These are phyloP conservation scores for Metarhizium robertsii DNA, from an alignment of 2,329 filamentous ascomycete genomes.

Conservation along the genomic window DNA sequence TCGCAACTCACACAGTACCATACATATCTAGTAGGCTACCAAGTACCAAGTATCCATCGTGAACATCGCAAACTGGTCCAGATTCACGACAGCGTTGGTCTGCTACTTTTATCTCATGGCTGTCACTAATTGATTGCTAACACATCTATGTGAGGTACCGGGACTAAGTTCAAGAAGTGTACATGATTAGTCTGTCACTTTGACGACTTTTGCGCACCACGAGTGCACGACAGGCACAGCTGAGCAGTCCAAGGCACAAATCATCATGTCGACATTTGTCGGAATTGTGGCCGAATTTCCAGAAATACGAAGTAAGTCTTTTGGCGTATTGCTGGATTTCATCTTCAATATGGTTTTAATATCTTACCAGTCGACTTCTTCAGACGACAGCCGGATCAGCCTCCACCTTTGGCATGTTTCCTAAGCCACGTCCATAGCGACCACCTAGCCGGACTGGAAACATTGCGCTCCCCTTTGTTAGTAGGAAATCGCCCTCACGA, in stretches of 20 bases:
- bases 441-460: slow-evolving; percentile 74
- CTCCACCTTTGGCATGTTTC: slow-evolving; percentile 71
- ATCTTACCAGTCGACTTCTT: slow-evolving; percentile 66
- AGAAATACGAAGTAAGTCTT: slow-evolving; percentile 53
- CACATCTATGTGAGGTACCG: not conserved
- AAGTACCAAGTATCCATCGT: not conserved
- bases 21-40: too few relatives aligned
- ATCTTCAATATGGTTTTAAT: not conserved
- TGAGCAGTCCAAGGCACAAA: not conserved
- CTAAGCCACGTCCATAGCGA: slow-evolving; percentile 90
- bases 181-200: not conserved
- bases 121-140: not conserved
- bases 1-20: too few relatives aligned
- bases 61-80: not conserved
- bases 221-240: not conserved
- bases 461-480: slow-evolving; percentile 64
- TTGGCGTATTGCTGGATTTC: not conserved
- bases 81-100: not conserved
- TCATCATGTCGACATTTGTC: slow-evolving; percentile 66
- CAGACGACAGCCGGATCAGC: slow-evolving; percentile 41
- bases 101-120: not conserved
- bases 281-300: slow-evolving; percentile 69
- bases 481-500: not conserved
- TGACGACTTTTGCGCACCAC: not conserved
- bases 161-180: not conserved